Percentiles rank a stretch among this genome's conserved stretches.
Evolutionary conservation across 768 basidiomycete species (phyloP).

Genomic region (Piloderma croceum): DNA sequence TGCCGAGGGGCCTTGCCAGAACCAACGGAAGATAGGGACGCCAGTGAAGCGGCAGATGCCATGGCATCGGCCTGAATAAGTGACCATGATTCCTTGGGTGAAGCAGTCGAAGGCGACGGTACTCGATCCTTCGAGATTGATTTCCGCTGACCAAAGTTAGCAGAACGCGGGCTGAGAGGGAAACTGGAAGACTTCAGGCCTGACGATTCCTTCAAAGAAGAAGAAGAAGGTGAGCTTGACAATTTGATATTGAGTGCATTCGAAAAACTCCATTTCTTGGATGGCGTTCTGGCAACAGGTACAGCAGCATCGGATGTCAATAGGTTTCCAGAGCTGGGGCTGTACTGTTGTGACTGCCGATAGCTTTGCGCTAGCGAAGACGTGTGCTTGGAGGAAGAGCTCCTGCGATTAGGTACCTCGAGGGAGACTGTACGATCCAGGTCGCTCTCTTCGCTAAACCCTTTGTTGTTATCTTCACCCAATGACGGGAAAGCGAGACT

Average conservation of each 20-base stretch:
- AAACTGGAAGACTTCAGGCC: slow-evolving; percentile 46
- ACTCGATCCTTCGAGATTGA: slow-evolving; percentile 63
- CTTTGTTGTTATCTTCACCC: slow-evolving; percentile 33
- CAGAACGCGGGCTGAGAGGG: slow-evolving; percentile 61
- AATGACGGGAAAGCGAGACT: slow-evolving; percentile 46
- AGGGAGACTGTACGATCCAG: slow-evolving; percentile 44
- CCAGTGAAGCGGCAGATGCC: slow-evolving; percentile 70
- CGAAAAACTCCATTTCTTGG: slow-evolving; percentile 98
- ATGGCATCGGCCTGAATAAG: slow-evolving; percentile 68
- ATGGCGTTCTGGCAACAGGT: slow-evolving; percentile 73
- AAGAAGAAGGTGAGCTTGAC: slow-evolving; percentile 57
- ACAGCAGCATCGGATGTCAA: slow-evolving; percentile 40
- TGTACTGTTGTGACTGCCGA: slow-evolving; percentile 37
- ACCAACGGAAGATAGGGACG: slow-evolving; percentile 68
- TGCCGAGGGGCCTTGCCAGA: slow-evolving; percentile 50
- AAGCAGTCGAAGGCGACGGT: slow-evolving; percentile 34
- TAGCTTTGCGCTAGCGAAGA: slow-evolving; percentile 27
- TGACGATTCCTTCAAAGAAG: slow-evolving; percentile 40
- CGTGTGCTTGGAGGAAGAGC: slow-evolving; percentile 20
- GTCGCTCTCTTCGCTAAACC: slow-evolving; percentile 40
- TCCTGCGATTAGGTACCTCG: slow-evolving; percentile 43
- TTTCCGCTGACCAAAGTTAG: slow-evolving; percentile 66
- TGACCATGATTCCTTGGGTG: slow-evolving; percentile 54
- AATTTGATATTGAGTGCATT: slow-evolving; percentile 74
- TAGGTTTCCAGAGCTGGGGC: slow-evolving; percentile 28